Conservation (phyloP, 2,329 filamentous ascomycete genomes). For the Lojkania enalia region DNA sequence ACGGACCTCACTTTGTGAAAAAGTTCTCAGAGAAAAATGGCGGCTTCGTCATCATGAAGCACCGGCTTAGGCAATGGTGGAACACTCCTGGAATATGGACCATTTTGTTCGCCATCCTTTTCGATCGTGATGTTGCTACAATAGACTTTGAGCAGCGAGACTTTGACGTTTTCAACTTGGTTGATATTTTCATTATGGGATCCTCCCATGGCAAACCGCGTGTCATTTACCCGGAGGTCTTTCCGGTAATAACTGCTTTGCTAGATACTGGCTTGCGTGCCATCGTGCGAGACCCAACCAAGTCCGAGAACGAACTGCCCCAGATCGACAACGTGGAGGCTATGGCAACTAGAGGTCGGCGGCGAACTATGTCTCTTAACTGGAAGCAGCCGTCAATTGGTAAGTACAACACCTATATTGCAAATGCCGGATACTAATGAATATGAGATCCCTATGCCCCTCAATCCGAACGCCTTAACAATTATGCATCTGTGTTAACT, state of each 20-base stretch:
- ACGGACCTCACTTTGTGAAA: constrained; percentile 77
- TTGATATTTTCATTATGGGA: constrained; percentile 67
- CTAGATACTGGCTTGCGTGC: constrained; percentile 77
- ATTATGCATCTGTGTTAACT: constrained; percentile 69
- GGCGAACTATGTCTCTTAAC: constrained; percentile 68
- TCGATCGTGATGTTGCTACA: constrained; percentile 77
- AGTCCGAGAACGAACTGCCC: constrained; percentile 18
- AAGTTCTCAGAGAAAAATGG: constrained; percentile 87
- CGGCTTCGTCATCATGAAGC: constrained; percentile 83
- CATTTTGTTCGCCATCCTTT: constrained; percentile 84
- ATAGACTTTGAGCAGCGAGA: constrained; percentile 73
- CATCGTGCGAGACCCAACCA: constrained; percentile 37
- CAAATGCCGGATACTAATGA: constrained; percentile 16
- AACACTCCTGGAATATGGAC: constrained; percentile 82
- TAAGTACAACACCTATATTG: constrained; percentile 14
- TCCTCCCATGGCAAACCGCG: constrained; percentile 52
- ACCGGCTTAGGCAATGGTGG: constrained; percentile 86
- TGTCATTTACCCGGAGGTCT: constrained; percentile 75
- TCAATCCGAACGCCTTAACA: constrained; percentile 48
- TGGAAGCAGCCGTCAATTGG: constrained; percentile 54
- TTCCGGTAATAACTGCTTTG: constrained; percentile 83
- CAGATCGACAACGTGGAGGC: constrained; percentile 24
- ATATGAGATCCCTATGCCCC: constrained; percentile 34
- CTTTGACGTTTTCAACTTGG: constrained; percentile 73
- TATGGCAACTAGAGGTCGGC: constrained; percentile 48